Evolutionary conservation across 345 rosid species (phyloP).

Genomic region (Brassica cretica): DNA sequence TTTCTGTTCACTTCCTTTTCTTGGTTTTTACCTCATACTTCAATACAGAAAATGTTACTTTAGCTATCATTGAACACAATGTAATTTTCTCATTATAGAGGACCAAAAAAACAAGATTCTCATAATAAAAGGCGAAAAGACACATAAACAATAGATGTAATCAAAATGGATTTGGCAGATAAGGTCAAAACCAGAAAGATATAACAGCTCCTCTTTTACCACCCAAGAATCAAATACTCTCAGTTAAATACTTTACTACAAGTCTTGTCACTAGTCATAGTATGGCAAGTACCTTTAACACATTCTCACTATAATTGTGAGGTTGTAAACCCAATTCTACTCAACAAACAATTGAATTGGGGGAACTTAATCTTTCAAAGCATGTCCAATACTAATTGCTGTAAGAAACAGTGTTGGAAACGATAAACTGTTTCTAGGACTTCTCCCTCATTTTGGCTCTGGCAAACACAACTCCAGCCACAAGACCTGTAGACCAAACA

Average conservation of each 20-base stretch:
- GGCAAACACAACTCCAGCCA: slow-evolving; percentile 90
- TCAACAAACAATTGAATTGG: background rate
- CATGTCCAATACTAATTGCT: slow-evolving; percentile 8
- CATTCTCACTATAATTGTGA: background rate
- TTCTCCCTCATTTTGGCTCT: slow-evolving; percentile 85
- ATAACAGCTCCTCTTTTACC: background rate
- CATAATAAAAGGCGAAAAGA: background rate
- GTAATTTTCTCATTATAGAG: background rate
- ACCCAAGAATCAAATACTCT: slow-evolving; percentile 14
- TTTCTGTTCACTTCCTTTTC: background rate
- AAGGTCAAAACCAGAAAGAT: background rate
- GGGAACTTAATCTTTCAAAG: background rate
- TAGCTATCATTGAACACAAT: background rate
- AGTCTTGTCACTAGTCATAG: background rate
- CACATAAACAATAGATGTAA: background rate
- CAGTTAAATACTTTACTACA: background rate
- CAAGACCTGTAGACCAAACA: slow-evolving; percentile 54
- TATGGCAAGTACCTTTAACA: background rate
- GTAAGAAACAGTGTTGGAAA: slow-evolving; percentile 14
- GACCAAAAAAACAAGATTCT: background rate
- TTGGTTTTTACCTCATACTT: background rate
- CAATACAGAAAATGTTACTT: background rate
- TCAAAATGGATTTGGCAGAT: background rate
- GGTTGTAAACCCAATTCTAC: slow-evolving; percentile 18
- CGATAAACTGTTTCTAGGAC: slow-evolving; percentile 34